Evolutionary conservation across 805 yeast genomes (phyloP).

Genomic region (Saccharomycopsis fibuligera): DNA sequence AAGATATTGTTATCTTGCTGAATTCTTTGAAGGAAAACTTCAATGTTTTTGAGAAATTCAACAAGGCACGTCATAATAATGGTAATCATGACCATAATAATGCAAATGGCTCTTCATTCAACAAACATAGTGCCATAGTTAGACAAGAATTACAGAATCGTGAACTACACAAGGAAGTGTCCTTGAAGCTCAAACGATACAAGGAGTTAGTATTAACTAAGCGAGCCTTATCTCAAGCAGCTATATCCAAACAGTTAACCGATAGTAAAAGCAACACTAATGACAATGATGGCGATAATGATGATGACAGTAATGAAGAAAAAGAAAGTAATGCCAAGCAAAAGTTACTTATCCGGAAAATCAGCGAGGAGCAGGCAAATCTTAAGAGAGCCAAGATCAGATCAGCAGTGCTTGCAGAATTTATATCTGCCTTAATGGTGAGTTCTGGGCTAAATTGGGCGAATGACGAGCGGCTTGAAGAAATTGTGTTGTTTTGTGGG

Average conservation of each 20-base stretch:
- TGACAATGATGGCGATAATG: background rate
- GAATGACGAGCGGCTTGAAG: slow-evolving; percentile 3
- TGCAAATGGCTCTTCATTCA: too few species aligned
- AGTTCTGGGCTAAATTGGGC: slow-evolving; percentile 13
- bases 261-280: background rate
- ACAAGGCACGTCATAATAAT: too few species aligned
- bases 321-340: background rate
- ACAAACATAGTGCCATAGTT: too few species aligned
- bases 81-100: too few species aligned
- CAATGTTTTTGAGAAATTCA: too few species aligned
- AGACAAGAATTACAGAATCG: too few species aligned
- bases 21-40: background rate
- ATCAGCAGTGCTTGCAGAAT: slow-evolving; percentile 12
- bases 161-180: too few species aligned
- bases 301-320: background rate
- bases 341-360: too few species aligned
- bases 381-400: slow-evolving; percentile 7
- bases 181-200: too few species aligned
- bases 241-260: background rate
- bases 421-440: slow-evolving; percentile 10
- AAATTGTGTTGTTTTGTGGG: slow-evolving; percentile 10
- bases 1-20: background rate
- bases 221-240: background rate
- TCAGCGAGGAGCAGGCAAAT: background rate
- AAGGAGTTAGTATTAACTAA: background rate